Conservation (phyloP, 768 basidiomycete species). For the Daedalea quercina region DNA sequence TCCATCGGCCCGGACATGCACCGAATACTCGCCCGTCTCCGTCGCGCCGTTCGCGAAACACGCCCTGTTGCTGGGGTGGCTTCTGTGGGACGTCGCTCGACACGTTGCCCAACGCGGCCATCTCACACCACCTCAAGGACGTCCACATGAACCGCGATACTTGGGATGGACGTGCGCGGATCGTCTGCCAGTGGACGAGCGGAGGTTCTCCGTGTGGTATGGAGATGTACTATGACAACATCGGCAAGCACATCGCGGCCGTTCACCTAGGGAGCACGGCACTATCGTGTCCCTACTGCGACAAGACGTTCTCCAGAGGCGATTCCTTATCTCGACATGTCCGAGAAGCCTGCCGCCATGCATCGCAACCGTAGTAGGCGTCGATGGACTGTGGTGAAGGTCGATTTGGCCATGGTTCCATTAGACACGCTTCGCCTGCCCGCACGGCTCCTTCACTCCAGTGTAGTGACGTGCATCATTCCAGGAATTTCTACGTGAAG, state of each 20-base stretch:
- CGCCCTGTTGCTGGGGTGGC: not conserved
- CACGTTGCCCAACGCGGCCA: not conserved
- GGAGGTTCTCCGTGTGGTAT: not conserved
- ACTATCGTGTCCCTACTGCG: slow-evolving; percentile 2
- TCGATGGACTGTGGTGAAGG: too few species aligned
- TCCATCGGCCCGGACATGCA: not conserved
- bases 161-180: not conserved
- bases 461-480: too few species aligned
- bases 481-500: too few species aligned
- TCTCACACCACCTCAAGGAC: not conserved
- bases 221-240: slow-evolving; percentile 5
- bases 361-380: not conserved
- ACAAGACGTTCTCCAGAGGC: slow-evolving; percentile 6
- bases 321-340: slow-evolving; percentile 11
- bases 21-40: not conserved
- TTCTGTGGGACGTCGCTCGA: not conserved
- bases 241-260: slow-evolving; percentile 13
- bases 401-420: too few species aligned
- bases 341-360: not conserved
- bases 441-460: too few species aligned
- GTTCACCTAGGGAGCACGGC: slow-evolving; percentile 9
- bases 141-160: not conserved
- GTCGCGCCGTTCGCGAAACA: not conserved
- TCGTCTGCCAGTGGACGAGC: not conserved
- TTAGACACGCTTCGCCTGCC: too few species aligned